phyloP scores from a whole-genome alignment of 2,329 filamentous ascomycete genomes.

The Torrubiellomyces zombiae region DNA sequence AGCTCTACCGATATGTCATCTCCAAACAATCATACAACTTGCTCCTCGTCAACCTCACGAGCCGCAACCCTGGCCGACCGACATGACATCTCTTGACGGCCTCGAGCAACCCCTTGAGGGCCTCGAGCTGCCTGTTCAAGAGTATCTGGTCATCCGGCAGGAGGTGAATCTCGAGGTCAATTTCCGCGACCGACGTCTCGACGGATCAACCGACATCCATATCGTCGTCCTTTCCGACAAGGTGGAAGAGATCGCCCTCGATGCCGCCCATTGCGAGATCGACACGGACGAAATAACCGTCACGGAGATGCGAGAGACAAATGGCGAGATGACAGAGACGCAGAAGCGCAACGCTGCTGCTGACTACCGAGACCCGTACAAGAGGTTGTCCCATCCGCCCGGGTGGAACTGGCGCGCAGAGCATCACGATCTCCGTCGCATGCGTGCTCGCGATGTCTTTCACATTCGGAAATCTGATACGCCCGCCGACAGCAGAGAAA shows the following conservation, averaged over 20 bases:
- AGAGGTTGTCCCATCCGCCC: constrained; percentile 41
- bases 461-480: constrained; percentile 35
- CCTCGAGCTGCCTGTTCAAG: constrained; percentile 16
- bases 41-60: too few species aligned
- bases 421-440: constrained; percentile 59
- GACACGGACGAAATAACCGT: constrained; percentile 37
- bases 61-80: too few species aligned
- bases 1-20: too few species aligned
- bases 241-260: constrained; percentile 39
- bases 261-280: constrained; percentile 46
- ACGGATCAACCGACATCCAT: constrained; percentile 66
- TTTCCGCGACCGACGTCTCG: constrained; percentile 58
- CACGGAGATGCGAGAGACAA: constrained; percentile 18
- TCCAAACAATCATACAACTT: too few species aligned
- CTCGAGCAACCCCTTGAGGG: constrained; percentile 12
- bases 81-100: constrained; percentile 4
- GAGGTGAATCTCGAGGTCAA: constrained; percentile 81
- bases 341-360: constrained; percentile 22
- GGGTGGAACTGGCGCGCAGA: constrained; percentile 48
- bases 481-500: constrained; percentile 36
- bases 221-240: constrained; percentile 48
- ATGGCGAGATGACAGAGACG: constrained; percentile 19
- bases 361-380: constrained; percentile 48
- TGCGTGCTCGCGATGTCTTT: constrained; percentile 41
- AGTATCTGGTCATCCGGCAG: constrained; percentile 55